These are phyloP conservation scores for Leccinum pachyderme DNA, from an alignment of 1,284 basidiomycete species.

Conservation along the genomic window DNA sequence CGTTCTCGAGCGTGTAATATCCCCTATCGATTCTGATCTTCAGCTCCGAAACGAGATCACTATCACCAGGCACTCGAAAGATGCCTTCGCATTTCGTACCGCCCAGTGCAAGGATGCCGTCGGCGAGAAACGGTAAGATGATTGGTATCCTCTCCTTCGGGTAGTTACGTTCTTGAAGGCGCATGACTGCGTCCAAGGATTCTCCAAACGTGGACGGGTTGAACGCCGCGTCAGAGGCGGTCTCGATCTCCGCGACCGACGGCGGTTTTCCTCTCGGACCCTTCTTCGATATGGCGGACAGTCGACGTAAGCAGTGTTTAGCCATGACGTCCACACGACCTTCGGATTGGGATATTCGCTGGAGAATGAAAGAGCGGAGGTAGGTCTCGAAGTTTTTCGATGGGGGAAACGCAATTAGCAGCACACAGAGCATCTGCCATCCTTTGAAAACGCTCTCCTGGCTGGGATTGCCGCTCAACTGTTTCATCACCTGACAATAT, in stretches of 20 bases:
- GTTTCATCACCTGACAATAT: slow-evolving; percentile 90
- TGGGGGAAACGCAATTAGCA: slow-evolving; percentile 85
- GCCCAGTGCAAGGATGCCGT: slow-evolving; percentile 85
- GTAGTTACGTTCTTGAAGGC: slow-evolving; percentile 81
- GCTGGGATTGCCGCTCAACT: slow-evolving; percentile 79
- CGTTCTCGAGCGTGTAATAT: slow-evolving; percentile 82
- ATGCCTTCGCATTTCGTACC: slow-evolving; percentile 85
- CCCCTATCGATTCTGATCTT: slow-evolving; percentile 88
- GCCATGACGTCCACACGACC: slow-evolving; percentile 86
- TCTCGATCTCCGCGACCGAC: slow-evolving; percentile 80
- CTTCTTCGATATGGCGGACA: slow-evolving; percentile 71
- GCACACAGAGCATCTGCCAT: slow-evolving; percentile 88
- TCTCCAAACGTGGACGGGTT: slow-evolving; percentile 92
- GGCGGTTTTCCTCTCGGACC: slow-evolving; percentile 84
- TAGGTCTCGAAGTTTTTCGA: slow-evolving; percentile 88
- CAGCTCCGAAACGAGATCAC: slow-evolving; percentile 80
- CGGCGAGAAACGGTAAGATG: slow-evolving; percentile 87
- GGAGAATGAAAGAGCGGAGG: slow-evolving; percentile 74
- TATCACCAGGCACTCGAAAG: slow-evolving; percentile 87
- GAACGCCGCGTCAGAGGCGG: slow-evolving; percentile 88
- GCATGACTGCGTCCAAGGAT: slow-evolving; percentile 78
- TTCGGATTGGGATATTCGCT: slow-evolving; percentile 62
- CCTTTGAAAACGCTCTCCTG: slow-evolving; percentile 84
- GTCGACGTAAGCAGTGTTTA: slow-evolving; percentile 76
- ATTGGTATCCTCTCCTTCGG: slow-evolving; percentile 83